Conservation (phyloP, 192 early-diverging fungal species). For the Dissophora globulifera region DNA sequence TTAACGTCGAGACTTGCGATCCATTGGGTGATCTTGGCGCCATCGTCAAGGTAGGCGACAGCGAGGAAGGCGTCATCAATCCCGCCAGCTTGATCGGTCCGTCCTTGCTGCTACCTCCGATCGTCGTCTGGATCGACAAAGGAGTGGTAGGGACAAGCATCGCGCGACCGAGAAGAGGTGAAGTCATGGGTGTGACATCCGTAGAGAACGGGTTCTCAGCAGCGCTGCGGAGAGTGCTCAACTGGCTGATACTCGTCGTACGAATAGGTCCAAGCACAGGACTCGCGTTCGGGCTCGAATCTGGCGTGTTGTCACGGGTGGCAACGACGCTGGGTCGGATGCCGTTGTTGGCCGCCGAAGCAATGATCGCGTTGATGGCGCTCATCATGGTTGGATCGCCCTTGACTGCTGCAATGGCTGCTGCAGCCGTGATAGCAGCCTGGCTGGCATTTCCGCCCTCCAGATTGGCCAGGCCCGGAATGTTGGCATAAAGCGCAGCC, state of each 20-base stretch:
- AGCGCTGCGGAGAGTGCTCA: neutral
- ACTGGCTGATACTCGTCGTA: neutral
- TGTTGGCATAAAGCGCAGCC: conserved; percentile 52
- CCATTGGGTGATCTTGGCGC: conserved; percentile 26
- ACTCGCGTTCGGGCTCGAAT: conserved; percentile 47
- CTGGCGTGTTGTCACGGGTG: conserved; percentile 30
- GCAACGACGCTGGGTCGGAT: conserved; percentile 2
- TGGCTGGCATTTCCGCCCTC: conserved; percentile 61
- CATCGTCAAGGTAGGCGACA: conserved; percentile 26
- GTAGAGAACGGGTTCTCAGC: conserved; percentile 29
- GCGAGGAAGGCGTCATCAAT: conserved; percentile 41
- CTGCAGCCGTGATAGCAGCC: conserved; percentile 68
- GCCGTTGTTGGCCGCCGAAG: conserved; percentile 30
- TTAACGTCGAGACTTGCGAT: conserved; percentile 41
- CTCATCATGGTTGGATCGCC: conserved; percentile 44
- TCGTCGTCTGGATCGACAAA: conserved; percentile 42
- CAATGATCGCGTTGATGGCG: conserved; percentile 49
- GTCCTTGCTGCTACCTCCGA: conserved; percentile 11
- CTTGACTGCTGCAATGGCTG: conserved; percentile 66
- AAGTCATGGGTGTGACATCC: conserved; percentile 31
- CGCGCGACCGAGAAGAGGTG: conserved; percentile 31
- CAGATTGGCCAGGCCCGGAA: conserved; percentile 33
- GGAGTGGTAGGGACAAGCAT: neutral
- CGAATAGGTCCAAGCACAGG: conserved; percentile 26
- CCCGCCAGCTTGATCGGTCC: conserved; percentile 14